These are phyloP conservation scores for Azolla pinnata DNA, from an alignment of 75 land plant genomes.

Conservation along the genomic window DNA sequence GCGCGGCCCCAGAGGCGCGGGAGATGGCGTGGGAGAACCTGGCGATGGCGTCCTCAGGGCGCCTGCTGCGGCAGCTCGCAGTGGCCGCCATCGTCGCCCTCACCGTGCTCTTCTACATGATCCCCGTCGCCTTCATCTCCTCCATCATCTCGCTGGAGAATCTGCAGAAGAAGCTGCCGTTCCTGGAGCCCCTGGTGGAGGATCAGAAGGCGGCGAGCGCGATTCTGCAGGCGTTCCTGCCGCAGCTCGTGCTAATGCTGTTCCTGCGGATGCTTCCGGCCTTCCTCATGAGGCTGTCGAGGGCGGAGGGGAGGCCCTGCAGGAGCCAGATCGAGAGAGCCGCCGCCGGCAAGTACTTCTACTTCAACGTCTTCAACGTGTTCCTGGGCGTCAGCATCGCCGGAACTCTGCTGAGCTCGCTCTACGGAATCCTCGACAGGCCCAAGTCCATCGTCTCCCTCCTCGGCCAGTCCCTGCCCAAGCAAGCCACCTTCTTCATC, in stretches of 20 bases:
- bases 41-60: constrained; percentile 26
- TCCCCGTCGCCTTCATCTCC: constrained; percentile 66
- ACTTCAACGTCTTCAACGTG: constrained; percentile 71
- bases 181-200: constrained; percentile 49
- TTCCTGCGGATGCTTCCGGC: constrained; percentile 67
- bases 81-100: constrained; percentile 56
- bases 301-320: constrained; percentile 61
- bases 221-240: constrained; percentile 70
- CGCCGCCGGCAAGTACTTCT: constrained; percentile 84
- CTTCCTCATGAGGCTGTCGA: constrained; percentile 60
- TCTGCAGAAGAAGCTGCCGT: constrained; percentile 50
- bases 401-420: constrained; percentile 43
- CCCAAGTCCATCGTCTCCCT: constrained; percentile 27
- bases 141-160: constrained; percentile 64
- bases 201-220: constrained; percentile 35
- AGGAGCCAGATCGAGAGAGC: constrained; percentile 56
- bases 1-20: constrained; percentile 78
- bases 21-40: constrained; percentile 64
- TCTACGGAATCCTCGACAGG: constrained; percentile 40
- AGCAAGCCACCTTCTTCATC: constrained; percentile 69
- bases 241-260: constrained; percentile 67
- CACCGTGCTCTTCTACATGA: constrained; percentile 78
- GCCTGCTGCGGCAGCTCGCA: constrained; percentile 37
- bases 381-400: constrained; percentile 78
- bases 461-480: constrained; percentile 56